Percentiles rank a stretch among this genome's conserved stretches.
Evolutionary conservation across 2,329 filamentous ascomycete genomes (phyloP).

Genomic region (Trichoderma gracile): DNA sequence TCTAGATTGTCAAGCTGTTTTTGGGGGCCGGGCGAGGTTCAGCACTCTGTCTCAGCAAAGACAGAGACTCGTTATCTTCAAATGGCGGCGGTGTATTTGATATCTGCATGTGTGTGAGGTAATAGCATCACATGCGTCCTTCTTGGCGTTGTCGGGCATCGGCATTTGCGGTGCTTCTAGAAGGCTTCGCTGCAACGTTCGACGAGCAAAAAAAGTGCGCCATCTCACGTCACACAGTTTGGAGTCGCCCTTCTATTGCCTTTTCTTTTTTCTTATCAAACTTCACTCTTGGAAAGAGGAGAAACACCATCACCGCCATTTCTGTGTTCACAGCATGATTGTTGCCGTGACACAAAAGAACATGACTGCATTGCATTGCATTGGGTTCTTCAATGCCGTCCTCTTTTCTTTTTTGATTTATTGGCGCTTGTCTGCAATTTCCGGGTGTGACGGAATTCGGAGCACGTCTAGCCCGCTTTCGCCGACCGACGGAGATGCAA

Average conservation of each 20-base stretch:
- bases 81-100: too few species aligned
- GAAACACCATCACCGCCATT: too few species aligned
- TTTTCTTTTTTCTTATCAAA: too few species aligned
- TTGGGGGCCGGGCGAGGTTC: neutral
- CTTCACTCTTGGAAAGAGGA: too few species aligned
- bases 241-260: too few species aligned
- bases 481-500: neutral
- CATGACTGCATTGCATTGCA: too few species aligned
- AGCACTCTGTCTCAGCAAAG: neutral
- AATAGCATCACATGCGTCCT: neutral
- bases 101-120: too few species aligned
- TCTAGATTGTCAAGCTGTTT: neutral
- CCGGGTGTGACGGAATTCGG: neutral
- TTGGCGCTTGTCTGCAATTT: neutral
- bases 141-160: too few species aligned
- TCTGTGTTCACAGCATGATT: too few species aligned
- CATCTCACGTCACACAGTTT: too few species aligned
- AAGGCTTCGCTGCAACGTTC: conserved; percentile 12
- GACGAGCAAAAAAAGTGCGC: neutral
- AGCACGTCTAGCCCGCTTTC: neutral
- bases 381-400: too few species aligned
- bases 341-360: too few species aligned
- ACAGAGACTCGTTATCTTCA: neutral
- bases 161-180: conserved; percentile 5
- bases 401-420: neutral